phyloP scores from a whole-genome alignment of 306 rosid genomes.

The Acacia acuminata region DNA sequence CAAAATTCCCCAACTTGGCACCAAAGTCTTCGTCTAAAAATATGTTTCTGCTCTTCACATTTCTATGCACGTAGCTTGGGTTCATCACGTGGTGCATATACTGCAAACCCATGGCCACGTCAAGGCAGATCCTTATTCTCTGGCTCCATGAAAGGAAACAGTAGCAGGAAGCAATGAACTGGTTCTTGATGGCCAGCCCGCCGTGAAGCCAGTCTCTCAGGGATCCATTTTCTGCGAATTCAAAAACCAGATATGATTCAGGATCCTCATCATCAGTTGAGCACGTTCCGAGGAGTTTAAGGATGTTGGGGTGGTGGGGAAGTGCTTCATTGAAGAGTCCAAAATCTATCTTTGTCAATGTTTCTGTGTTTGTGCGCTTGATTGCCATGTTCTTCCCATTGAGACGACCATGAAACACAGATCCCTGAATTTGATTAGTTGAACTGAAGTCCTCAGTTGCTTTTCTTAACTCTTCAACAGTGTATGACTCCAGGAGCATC shows the following conservation, averaged over 20 bases:
- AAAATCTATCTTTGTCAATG: constrained; percentile 49
- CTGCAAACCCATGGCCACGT: constrained; percentile 75
- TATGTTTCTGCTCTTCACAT: constrained; percentile 78
- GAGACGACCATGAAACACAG: constrained; percentile 75
- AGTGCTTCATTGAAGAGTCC: constrained; percentile 53
- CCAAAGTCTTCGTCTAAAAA: constrained; percentile 87
- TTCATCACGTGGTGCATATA: constrained; percentile 78
- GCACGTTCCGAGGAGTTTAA: constrained; percentile 37
- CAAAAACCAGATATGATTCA: constrained; percentile 71
- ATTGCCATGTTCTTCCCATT: constrained; percentile 82
- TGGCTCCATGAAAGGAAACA: constrained; percentile 93
- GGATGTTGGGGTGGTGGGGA: constrained; percentile 79
- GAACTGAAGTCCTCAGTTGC: constrained; percentile 84
- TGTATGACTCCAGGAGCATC: constrained; percentile 56
- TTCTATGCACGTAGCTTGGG: constrained; percentile 69
- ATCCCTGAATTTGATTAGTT: constrained; percentile 76
- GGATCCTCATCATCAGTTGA: background rate
- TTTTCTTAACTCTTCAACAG: constrained; percentile 60
- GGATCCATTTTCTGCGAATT: constrained; percentile 83
- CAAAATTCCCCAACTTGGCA: constrained; percentile 79
- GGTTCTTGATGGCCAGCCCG: constrained; percentile 89
- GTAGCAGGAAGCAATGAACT: constrained; percentile 87
- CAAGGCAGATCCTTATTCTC: constrained; percentile 75
- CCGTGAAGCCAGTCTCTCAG: constrained; percentile 94
- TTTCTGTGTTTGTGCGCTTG: constrained; percentile 45